Evolutionary conservation across 305 asterid species (phyloP), one percentile per base, ranked within the genome.

Genomic region (Solanum aculeatissimum): DNA sequence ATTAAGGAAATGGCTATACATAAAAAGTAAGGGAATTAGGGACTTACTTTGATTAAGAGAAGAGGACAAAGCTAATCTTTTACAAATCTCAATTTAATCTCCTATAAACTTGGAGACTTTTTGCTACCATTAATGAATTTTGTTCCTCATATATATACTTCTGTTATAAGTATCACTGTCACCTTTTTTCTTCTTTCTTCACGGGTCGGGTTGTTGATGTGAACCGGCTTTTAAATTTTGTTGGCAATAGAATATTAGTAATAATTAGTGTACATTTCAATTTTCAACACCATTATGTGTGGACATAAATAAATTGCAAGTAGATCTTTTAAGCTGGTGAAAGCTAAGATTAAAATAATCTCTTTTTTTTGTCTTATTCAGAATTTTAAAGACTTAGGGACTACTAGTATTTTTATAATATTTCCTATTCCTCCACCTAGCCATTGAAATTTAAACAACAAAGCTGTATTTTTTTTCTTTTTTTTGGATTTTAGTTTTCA

Each of bases 121-220:
- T 62, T 58, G 70, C 54, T 63, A 45, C 23, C 77, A 85, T 86
- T 89, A 85, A 88, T 89, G 87, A 69, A 69, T 66, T 21, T 60
- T 77, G 21, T 58, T 85, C 70, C 79, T 68, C 27, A 21, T 49
- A 77, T 77, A 49, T 77, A 51, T 71, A 71, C 35, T 11, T n/a
- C 11, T 71, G 55, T 43, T 21, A 38, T 47, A 74, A 75, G 63
- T 75, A 83, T 87, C 85, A 78, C 86, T 89, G 23, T 84, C 83
- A 69, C 80, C 2, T 32, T 74, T 57, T 49, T 29, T 79, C 23
- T 4, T 83, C 65, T 62, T 47, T 86, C 89, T 84, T 80, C 88
- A 88, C 83, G 57, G 83, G 43, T 15, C 72, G 72, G 81, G 82
- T 62, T 43, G 87, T 74, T 87, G 87, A 91, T 90, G 91, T 90